phyloP scores from a whole-genome alignment of 2,329 filamentous ascomycete genomes.

The Trichophyton rubrum region DNA sequence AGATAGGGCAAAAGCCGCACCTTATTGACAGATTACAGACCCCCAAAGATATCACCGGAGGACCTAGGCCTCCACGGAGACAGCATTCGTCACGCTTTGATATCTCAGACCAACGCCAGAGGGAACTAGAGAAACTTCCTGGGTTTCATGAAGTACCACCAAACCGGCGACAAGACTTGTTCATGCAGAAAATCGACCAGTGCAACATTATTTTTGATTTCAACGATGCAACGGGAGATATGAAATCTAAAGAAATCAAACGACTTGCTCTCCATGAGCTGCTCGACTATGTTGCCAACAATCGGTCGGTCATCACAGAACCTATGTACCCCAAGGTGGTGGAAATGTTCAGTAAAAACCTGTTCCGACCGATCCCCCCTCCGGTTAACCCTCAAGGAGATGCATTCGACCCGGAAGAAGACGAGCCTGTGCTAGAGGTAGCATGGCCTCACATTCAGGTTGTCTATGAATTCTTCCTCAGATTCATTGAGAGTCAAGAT shows the following conservation, averaged over 20 bases:
- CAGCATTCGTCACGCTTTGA: slow-evolving; percentile 97
- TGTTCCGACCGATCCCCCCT: slow-evolving; percentile 92
- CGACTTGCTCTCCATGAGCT: slow-evolving; percentile 88
- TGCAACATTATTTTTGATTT: slow-evolving; percentile 99
- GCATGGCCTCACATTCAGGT: slow-evolving; percentile 99
- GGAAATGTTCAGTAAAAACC: slow-evolving; percentile 98
- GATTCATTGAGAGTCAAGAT: slow-evolving; percentile 98
- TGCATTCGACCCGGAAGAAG: slow-evolving; percentile 95
- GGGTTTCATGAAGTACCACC: slow-evolving; percentile 97
- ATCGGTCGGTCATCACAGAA: slow-evolving; percentile 94
- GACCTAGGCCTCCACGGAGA: slow-evolving; percentile 84
- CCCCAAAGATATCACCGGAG: slow-evolving; percentile 92
- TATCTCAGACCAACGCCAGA: slow-evolving; percentile 76
- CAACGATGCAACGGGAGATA: slow-evolving; percentile 93
- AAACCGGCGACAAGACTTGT: slow-evolving; percentile 86
- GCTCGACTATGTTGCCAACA: slow-evolving; percentile 96
- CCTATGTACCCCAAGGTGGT: slow-evolving; percentile 98
- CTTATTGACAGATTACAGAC: slow-evolving; percentile 82
- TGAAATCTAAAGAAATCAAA: slow-evolving; percentile 99
- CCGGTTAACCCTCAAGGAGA: slow-evolving; percentile 97
- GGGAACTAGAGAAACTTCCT: slow-evolving; percentile 91
- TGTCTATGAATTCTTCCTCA: slow-evolving; percentile 97
- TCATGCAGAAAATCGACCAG: slow-evolving; percentile 99
- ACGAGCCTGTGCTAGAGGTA: slow-evolving; percentile 93
- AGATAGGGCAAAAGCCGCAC: slow-evolving; percentile 77